Conservation (phyloP, 164 flowering plant species). For the Tetracentron sinense region DNA sequence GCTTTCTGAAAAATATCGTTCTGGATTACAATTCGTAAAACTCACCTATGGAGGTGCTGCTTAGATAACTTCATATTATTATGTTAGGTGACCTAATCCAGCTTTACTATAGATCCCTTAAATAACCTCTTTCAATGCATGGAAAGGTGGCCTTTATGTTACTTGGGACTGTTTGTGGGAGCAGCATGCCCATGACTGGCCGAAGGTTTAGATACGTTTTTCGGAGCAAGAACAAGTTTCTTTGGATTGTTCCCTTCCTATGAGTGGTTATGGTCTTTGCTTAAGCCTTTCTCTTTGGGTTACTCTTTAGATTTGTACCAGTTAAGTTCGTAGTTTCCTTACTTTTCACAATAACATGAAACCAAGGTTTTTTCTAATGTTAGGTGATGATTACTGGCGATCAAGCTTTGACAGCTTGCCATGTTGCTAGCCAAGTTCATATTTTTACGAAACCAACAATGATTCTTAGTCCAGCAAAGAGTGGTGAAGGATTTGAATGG, state of each 20-base stretch:
- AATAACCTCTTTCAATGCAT: background rate
- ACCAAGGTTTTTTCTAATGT: constrained; percentile 7
- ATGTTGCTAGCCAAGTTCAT: constrained; percentile 95
- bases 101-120: background rate
- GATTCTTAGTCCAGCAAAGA: constrained; percentile 50
- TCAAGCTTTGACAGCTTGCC: constrained; percentile 96
- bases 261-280: background rate
- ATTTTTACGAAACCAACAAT: constrained; percentile 77
- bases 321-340: background rate
- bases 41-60: too few relatives aligned
- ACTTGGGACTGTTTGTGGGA: background rate
- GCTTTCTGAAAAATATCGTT: background rate
- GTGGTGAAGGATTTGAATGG: constrained; percentile 58
- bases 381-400: constrained; percentile 99
- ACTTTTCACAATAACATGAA: constrained; percentile 3
- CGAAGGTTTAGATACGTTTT: background rate
- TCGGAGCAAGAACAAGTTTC: background rate
- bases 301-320: background rate
- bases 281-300: background rate
- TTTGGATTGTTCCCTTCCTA: background rate
- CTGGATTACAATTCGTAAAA: too few relatives aligned
- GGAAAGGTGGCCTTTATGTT: background rate
- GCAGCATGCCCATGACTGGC: background rate
- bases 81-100: background rate
- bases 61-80: background rate